Evolutionary conservation across 352 stramenopile species (phyloP).

Genomic region (Phytophthora cactorum): DNA sequence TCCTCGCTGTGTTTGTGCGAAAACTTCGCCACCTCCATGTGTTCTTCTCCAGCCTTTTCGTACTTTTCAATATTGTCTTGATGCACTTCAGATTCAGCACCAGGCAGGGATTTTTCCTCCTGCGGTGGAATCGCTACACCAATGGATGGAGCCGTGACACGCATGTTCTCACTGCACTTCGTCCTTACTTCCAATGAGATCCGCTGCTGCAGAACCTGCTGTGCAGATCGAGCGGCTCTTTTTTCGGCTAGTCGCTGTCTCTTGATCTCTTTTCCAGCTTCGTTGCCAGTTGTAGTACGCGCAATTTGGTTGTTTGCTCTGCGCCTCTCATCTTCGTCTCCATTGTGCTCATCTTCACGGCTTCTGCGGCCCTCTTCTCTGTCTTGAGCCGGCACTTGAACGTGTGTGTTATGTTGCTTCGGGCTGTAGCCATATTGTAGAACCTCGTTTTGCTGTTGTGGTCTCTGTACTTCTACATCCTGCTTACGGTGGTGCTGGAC

Average conservation of each 20-base stretch:
- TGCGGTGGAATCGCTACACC: background rate
- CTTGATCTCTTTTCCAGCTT: constrained; percentile 11
- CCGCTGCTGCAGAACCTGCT: background rate
- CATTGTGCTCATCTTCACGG: background rate
- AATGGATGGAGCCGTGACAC: background rate
- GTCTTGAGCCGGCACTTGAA: background rate
- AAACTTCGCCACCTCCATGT: too few species aligned
- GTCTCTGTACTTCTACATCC: background rate
- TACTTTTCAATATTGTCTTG: too few species aligned
- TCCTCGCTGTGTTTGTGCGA: too few species aligned
- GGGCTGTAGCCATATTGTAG: background rate
- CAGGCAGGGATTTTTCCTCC: background rate
- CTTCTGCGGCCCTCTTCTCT: background rate
- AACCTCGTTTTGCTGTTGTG: background rate
- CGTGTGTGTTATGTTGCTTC: background rate
- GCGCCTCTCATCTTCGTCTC: constrained; percentile 33
- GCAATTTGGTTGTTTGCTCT: constrained; percentile 47
- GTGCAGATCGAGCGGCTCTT: background rate
- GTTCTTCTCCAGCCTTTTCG: too few species aligned
- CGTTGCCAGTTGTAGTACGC: constrained; percentile 41
- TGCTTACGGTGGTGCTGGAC: background rate
- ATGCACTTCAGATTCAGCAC: too few species aligned
- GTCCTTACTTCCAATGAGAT: background rate
- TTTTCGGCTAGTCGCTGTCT: constrained; percentile 9
- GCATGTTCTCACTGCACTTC: constrained; percentile 1